phyloP scores from a whole-genome alignment of 306 rosid species.

The Cucurbita pepo region DNA sequence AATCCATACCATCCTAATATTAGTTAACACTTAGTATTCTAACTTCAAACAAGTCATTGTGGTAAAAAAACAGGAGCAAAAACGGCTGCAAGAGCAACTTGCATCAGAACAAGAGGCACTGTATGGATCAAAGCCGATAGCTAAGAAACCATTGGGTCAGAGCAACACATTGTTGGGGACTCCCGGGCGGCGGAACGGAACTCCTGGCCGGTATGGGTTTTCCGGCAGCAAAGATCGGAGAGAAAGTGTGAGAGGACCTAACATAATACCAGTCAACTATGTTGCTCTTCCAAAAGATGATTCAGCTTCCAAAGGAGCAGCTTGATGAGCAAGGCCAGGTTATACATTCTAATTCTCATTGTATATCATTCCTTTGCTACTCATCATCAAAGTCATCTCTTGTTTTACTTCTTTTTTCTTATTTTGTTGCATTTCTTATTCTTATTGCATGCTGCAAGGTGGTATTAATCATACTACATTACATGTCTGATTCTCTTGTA shows the following conservation, averaged over 20 bases:
- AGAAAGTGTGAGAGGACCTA: conserved; percentile 46
- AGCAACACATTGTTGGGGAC: conserved; percentile 53
- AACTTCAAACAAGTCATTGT: neutral
- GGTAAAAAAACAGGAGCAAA: conserved; percentile 45
- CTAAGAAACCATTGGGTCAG: conserved; percentile 67
- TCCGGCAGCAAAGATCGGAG: conserved; percentile 41
- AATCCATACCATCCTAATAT: neutral
- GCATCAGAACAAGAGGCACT: conserved; percentile 55
- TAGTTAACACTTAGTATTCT: neutral
- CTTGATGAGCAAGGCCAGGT: neutral
- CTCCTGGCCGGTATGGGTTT: conserved; percentile 37
- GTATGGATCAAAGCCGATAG: conserved; percentile 58
- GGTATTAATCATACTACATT: neutral
- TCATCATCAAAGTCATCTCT: neutral
- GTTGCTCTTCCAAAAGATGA: conserved; percentile 81
- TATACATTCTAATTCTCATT: conserved; percentile 1
- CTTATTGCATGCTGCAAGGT: neutral
- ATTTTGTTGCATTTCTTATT: neutral
- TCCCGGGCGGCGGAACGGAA: conserved; percentile 46
- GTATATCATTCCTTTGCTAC: neutral
- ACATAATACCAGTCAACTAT: conserved; percentile 49
- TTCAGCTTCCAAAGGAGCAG: conserved; percentile 15
- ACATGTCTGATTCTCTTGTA: neutral
- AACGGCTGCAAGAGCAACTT: conserved; percentile 51
- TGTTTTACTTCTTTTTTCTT: neutral